Evolutionary conservation across 2,329 filamentous ascomycete genomes (phyloP), one percentile per base, ranked within the genome.

Genomic region (Nemania sp.): DNA sequence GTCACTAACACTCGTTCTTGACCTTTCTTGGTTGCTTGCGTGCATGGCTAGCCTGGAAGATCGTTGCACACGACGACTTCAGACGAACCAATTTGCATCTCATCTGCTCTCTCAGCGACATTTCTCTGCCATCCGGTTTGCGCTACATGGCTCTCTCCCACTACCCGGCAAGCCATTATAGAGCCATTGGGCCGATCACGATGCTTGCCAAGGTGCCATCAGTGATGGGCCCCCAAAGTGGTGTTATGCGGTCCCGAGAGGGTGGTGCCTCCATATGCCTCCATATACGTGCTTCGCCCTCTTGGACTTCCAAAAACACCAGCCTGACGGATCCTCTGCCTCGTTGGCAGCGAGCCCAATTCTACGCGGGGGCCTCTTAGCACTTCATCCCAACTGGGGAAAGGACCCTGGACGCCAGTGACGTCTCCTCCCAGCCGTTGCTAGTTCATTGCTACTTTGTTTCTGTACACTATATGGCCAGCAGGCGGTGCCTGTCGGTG

Each of bases 211-310:
- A 41, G 38, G 69, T 69, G 38, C 38, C 69, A 70, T 63, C 43
- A 26, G 47, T 4, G 29, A 66, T 64, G 59, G 61, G 35, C 62
- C 62, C 66, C 68, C 57, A 56, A 58, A 1, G 29, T 29, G 32
- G 55, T 62, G 58, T 38, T 61, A 55, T 49, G 29, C 45, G 29
- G 13, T 52, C 29, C 55, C 62, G 61, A 49, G 22, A 41, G 49
- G 15, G 32, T 59, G 47, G 60, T 68, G 60, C 41, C 55, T 60
- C 64, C 47, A 35, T 55, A 60, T 68, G 60, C 41, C 55, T 60
- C 64, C 47, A 35, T 55, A 60, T 56, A 55, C 52, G 56, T 67
- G 67, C 70, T 70, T 62, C 67, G 69, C 69, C 69, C 29, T 63
- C 61, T 67, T 67, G 38, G 63, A 58, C 55, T 56, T 32, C 41